phyloP scores from a whole-genome alignment of 352 stramenopile species.

The Globisporangium nunn region DNA sequence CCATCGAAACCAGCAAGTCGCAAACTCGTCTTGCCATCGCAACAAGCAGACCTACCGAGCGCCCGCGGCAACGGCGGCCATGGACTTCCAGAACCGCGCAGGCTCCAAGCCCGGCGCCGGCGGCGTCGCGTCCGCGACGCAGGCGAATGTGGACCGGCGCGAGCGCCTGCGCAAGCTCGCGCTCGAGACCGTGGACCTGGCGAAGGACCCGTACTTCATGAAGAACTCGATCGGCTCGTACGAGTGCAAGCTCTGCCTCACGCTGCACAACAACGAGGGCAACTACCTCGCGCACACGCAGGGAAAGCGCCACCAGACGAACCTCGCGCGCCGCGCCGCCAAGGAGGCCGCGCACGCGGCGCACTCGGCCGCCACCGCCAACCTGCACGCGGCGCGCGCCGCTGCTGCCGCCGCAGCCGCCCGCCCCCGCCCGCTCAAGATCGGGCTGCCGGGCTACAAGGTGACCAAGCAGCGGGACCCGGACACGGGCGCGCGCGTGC shows the following conservation, averaged over 20 bases:
- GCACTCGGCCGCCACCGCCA: constrained; percentile 35
- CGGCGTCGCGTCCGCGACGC: constrained; percentile 68
- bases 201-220: constrained; percentile 99
- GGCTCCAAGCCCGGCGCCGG: constrained; percentile 76
- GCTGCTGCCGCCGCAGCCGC: constrained; percentile 37
- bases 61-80: constrained; percentile 7
- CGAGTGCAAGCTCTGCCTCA: constrained; percentile 99
- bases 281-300: constrained; percentile 99
- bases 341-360: constrained; percentile 67
- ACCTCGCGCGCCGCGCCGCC: constrained; percentile 89
- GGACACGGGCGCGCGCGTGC: constrained; percentile 70
- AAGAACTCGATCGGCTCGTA: constrained; percentile 98
- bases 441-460: constrained; percentile 97
- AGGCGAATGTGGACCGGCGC: constrained; percentile 90
- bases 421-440: constrained; percentile 85
- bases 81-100: constrained; percentile 85
- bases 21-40: too few species aligned
- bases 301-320: constrained; percentile 98
- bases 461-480: constrained; percentile 93
- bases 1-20: too few species aligned
- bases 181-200: constrained; percentile 98
- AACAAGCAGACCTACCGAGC: background rate
- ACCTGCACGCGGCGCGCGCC: constrained; percentile 32
- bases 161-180: constrained; percentile 95
- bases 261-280: constrained; percentile 98